Percentiles rank a stretch among this genome's conserved stretches.
phyloP scores from a whole-genome alignment of 352 stramenopile species.

The Stephanocyclus meneghinianus region DNA sequence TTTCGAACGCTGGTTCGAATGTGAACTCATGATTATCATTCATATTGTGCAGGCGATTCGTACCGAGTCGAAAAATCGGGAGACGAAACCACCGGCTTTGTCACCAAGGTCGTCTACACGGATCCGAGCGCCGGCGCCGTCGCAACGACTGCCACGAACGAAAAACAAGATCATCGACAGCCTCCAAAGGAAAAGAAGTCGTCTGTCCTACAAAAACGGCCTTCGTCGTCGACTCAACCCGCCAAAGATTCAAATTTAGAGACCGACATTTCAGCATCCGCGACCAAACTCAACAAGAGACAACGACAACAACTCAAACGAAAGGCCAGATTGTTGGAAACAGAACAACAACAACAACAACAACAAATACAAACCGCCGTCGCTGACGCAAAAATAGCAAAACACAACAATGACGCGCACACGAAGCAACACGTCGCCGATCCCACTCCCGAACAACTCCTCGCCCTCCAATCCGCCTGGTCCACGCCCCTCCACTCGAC shows the following conservation, averaged over 20 bases:
- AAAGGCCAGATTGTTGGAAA: slow-evolving; percentile 11
- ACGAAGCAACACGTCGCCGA: neutral
- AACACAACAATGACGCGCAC: neutral
- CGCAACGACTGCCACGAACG: neutral
- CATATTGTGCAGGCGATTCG: slow-evolving; percentile 29
- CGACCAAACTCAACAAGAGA: slow-evolving; percentile 9
- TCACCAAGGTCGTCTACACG: slow-evolving; percentile 36
- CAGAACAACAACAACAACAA: neutral
- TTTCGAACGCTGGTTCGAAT: neutral
- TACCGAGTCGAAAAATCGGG: slow-evolving; percentile 41
- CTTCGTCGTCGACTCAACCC: neutral
- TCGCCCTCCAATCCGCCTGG: slow-evolving; percentile 59
- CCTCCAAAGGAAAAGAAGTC: neutral
- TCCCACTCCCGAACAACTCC: slow-evolving; percentile 17
- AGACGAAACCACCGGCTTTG: slow-evolving; percentile 33
- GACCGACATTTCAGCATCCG: neutral
- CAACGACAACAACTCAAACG: slow-evolving; percentile 43
- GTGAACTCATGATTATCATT: neutral
- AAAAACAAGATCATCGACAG: neutral
- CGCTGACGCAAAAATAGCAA: slow-evolving; percentile 18
- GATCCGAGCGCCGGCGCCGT: neutral
- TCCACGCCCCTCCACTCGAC: slow-evolving; percentile 57
- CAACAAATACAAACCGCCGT: neutral
- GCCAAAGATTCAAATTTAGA: neutral
- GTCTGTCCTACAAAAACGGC: neutral